Evolutionary conservation across 208 protist genomes (phyloP).

Genomic region (Leptomonas pyrrhocoris): DNA sequence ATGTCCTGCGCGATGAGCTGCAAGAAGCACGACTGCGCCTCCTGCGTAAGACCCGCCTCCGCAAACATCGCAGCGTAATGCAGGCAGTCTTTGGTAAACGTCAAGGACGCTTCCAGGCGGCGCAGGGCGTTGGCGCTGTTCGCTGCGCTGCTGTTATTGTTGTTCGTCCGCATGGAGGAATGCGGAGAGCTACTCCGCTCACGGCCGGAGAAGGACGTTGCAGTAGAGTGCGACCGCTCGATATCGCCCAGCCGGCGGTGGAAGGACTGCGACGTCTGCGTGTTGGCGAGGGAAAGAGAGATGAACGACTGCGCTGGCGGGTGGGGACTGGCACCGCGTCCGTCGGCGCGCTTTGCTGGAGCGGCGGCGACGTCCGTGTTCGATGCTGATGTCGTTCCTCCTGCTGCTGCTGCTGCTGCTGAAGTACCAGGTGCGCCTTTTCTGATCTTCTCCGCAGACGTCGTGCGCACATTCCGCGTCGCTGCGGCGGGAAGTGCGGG

Average conservation of each 20-base stretch:
- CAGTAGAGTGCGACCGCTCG: constrained; percentile 4
- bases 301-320: background rate
- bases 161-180: background rate
- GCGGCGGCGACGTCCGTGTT: background rate
- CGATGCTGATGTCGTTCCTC: background rate
- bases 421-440: background rate
- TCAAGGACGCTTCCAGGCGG: constrained; percentile 26
- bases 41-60: constrained; percentile 25
- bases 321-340: background rate
- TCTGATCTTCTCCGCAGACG: background rate
- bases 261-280: constrained; percentile 10
- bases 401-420: background rate
- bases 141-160: background rate
- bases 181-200: constrained; percentile 10
- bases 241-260: constrained; percentile 1
- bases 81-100: constrained; percentile 27
- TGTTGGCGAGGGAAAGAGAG: background rate
- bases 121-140: constrained; percentile 17
- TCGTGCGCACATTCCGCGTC: background rate
- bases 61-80: constrained; percentile 25
- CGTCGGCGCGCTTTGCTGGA: background rate
- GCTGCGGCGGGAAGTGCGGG: background rate
- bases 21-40: constrained; percentile 31
- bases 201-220: background rate
- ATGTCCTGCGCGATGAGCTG: constrained; percentile 32